Conservation (phyloP, 352 stramenopile species). For the Phytophthora pisi region DNA sequence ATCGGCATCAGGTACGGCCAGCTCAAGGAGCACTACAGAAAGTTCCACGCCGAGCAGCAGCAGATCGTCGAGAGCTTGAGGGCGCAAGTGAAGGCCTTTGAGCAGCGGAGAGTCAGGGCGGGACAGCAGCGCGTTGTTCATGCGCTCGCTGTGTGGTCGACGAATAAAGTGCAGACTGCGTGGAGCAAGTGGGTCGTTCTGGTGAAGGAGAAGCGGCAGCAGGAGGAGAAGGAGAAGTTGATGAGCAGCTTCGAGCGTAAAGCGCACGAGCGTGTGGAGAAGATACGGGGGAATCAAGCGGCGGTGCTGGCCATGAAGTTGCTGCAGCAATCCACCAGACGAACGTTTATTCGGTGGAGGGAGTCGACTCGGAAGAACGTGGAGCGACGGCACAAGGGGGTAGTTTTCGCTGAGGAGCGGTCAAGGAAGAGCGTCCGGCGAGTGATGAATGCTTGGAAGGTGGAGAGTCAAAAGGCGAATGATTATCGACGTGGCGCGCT, state of each 20-base stretch:
- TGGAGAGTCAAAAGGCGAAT: slow-evolving; percentile 6
- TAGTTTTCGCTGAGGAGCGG: neutral
- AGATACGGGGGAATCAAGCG: slow-evolving; percentile 25
- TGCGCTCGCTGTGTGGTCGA: slow-evolving; percentile 39
- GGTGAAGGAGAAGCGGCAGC: slow-evolving; percentile 6
- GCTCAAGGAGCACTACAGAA: slow-evolving; percentile 43
- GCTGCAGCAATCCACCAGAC: slow-evolving; percentile 25
- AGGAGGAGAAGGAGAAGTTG: slow-evolving; percentile 22
- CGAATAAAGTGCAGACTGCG: slow-evolving; percentile 30
- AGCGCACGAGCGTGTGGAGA: slow-evolving; percentile 12
- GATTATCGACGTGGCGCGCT: neutral
- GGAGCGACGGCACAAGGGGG: slow-evolving; percentile 8
- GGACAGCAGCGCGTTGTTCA: slow-evolving; percentile 33
- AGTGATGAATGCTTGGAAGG: slow-evolving; percentile 19
- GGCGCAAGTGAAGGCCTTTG: slow-evolving; percentile 17
- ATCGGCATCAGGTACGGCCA: slow-evolving; percentile 46
- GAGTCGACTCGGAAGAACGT: slow-evolving; percentile 3
- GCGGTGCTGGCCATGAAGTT: slow-evolving; percentile 21
- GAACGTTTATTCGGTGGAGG: slow-evolving; percentile 22
- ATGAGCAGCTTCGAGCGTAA: slow-evolving; percentile 17
- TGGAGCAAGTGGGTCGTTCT: slow-evolving; percentile 50
- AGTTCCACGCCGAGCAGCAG: slow-evolving; percentile 38
- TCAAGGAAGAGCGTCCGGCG: neutral
- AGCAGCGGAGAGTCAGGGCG: slow-evolving; percentile 13
- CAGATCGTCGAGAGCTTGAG: slow-evolving; percentile 31